These are phyloP conservation scores for Malassezia japonica DNA, from an alignment of 1,284 basidiomycete species.

Conservation along the genomic window DNA sequence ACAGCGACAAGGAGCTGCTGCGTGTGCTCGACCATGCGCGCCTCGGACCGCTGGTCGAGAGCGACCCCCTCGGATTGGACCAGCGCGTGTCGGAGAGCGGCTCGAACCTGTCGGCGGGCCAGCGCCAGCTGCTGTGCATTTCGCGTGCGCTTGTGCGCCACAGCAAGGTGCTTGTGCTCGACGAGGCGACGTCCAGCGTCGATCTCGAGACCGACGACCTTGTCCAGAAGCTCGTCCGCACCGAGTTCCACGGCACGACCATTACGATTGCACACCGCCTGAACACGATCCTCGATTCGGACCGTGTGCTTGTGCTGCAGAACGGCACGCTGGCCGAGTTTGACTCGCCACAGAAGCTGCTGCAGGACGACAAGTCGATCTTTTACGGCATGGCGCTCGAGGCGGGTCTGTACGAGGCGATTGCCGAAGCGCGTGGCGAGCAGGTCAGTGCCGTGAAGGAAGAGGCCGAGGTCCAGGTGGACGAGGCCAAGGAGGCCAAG, in stretches of 20 bases:
- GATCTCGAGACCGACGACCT: constrained; percentile 81
- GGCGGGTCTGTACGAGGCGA: constrained; percentile 29
- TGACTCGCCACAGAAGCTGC: constrained; percentile 60
- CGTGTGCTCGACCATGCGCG: constrained; percentile 63
- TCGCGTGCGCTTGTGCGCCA: constrained; percentile 42
- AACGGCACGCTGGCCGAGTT: constrained; percentile 67
- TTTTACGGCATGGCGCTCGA: constrained; percentile 47
- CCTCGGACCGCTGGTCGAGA: constrained; percentile 63
- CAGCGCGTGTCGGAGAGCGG: constrained; percentile 70
- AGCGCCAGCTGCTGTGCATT: constrained; percentile 54
- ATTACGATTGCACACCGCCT: constrained; percentile 60
- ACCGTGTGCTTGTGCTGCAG: constrained; percentile 72
- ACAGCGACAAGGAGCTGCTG: constrained; percentile 69
- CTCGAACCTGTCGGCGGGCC: constrained; percentile 67
- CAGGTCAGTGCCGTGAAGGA: not conserved
- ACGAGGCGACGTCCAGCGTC: constrained; percentile 62
- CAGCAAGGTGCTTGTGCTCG: constrained; percentile 77
- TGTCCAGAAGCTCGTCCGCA: constrained; percentile 67
- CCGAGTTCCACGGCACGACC: constrained; percentile 50
- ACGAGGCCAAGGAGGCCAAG: not conserved
- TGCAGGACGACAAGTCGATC: constrained; percentile 53
- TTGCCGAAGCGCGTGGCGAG: not conserved
- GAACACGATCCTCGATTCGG: constrained; percentile 80
- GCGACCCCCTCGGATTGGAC: constrained; percentile 64
- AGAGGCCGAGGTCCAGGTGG: not conserved